A percentile compares a stretch with the other conserved stretches of the same genome.
These are phyloP conservation scores for Irpex sp. DNA, from an alignment of 1,284 basidiomycete species.

Conservation along the genomic window DNA sequence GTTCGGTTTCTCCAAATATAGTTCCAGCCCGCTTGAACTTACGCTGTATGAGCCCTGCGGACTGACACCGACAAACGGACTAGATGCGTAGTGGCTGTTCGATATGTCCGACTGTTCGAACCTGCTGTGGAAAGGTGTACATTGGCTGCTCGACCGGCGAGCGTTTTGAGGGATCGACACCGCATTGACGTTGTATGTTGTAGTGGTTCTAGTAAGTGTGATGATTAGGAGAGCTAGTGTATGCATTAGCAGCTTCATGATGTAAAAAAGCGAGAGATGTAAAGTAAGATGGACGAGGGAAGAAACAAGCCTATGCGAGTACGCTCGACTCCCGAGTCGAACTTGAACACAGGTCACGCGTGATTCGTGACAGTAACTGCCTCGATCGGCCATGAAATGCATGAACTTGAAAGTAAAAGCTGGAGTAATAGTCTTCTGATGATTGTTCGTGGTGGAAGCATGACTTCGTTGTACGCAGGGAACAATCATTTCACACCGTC, in stretches of 20 bases:
- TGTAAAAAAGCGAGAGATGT: not conserved
- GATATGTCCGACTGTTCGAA: slow-evolving; percentile 7
- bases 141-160: slow-evolving; percentile 12
- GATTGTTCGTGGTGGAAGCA: no score
- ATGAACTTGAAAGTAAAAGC: no score
- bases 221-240: not conserved
- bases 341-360: not conserved
- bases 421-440: no score
- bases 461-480: no score
- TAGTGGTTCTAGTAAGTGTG: not conserved
- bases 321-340: not conserved
- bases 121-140: slow-evolving; percentile 16
- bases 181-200: not conserved
- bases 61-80: slow-evolving; percentile 29
- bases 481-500: no score
- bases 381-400: not conserved
- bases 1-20: slow-evolving; percentile 30
- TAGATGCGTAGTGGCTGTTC: not conserved
- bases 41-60: slow-evolving; percentile 27
- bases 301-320: not conserved
- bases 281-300: not conserved
- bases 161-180: not conserved
- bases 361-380: not conserved
- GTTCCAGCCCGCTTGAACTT: slow-evolving; percentile 25
- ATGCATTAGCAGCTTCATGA: not conserved